These are phyloP conservation scores for Erysiphe pulchra DNA, from an alignment of 2,329 filamentous ascomycete genomes.

Conservation along the genomic window DNA sequence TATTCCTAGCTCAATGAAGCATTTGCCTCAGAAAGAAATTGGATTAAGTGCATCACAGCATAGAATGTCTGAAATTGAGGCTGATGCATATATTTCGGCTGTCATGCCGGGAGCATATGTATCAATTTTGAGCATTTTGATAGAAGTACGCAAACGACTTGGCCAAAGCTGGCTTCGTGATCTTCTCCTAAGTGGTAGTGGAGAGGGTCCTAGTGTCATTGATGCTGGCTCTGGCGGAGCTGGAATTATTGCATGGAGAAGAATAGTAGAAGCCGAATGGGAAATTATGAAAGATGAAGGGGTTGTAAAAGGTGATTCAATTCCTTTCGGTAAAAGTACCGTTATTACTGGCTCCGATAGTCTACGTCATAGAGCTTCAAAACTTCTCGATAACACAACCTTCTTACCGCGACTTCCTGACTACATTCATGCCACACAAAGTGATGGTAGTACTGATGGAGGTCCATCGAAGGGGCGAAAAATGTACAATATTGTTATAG, in stretches of 20 bases:
- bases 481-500: conserved; percentile 71
- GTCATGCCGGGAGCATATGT: conserved; percentile 49
- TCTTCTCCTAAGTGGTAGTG: conserved; percentile 29
- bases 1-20: conserved; percentile 31
- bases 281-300: conserved; percentile 33
- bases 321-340: conserved; percentile 47
- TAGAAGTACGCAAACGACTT: conserved; percentile 48
- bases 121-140: conserved; percentile 36
- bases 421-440: conserved; percentile 28
- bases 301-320: conserved; percentile 18
- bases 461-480: conserved; percentile 32
- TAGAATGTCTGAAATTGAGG: conserved; percentile 49
- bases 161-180: conserved; percentile 44
- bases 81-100: conserved; percentile 43
- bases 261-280: conserved; percentile 63
- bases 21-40: conserved; percentile 35
- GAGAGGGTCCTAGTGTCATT: conserved; percentile 34
- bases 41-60: conserved; percentile 35
- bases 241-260: conserved; percentile 48
- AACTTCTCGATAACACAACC: conserved; percentile 63
- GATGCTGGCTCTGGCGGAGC: conserved; percentile 54
- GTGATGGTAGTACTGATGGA: conserved; percentile 21
- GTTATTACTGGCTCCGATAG: conserved; percentile 55
- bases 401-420: conserved; percentile 85
- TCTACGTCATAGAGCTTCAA: conserved; percentile 49